Percentiles rank a stretch among this genome's conserved stretches.
Evolutionary conservation across 495 filamentous ascomycete species (phyloP).

Genomic region (Tuber melanosporum): DNA sequence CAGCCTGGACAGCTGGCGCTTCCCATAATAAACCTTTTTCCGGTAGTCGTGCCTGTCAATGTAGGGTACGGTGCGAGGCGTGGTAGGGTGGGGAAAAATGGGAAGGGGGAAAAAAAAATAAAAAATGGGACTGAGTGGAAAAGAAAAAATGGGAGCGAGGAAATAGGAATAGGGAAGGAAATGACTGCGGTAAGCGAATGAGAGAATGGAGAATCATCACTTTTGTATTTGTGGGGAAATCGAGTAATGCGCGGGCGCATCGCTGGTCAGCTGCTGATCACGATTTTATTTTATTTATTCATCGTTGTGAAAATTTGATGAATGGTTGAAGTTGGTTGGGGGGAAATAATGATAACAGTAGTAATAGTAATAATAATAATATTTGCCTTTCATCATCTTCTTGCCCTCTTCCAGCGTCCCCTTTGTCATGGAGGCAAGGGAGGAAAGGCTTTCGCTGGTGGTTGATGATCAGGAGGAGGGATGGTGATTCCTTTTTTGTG

Average conservation of each 20-base stretch:
- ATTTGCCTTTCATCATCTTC: not conserved
- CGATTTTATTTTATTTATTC: conserved; percentile 20
- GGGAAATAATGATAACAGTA: not conserved
- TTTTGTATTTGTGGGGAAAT: conserved; percentile 37
- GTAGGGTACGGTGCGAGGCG: conserved; percentile 20
- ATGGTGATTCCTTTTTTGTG: not conserved
- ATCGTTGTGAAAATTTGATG: conserved; percentile 14
- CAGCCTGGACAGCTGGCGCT: not conserved
- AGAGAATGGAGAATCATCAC: conserved; percentile 11
- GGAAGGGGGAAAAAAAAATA: not conserved
- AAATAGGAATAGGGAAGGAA: conserved; percentile 25
- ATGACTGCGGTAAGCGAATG: conserved; percentile 22
- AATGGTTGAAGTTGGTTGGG: conserved; percentile 6
- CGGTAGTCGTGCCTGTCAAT: conserved; percentile 13
- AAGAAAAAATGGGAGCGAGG: not conserved
- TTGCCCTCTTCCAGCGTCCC: not conserved
- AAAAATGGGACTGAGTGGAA: not conserved
- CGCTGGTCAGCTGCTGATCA: conserved; percentile 37
- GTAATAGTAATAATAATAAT: not conserved
- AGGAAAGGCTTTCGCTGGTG: not conserved
- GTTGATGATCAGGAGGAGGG: not conserved
- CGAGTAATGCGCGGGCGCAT: conserved; percentile 32
- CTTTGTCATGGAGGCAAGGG: not conserved
- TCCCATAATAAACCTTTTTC: not conserved
- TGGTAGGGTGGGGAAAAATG: conserved; percentile 21